phyloP scores from a whole-genome alignment of 2,329 filamentous ascomycete species.

The Penicillium sp. region DNA sequence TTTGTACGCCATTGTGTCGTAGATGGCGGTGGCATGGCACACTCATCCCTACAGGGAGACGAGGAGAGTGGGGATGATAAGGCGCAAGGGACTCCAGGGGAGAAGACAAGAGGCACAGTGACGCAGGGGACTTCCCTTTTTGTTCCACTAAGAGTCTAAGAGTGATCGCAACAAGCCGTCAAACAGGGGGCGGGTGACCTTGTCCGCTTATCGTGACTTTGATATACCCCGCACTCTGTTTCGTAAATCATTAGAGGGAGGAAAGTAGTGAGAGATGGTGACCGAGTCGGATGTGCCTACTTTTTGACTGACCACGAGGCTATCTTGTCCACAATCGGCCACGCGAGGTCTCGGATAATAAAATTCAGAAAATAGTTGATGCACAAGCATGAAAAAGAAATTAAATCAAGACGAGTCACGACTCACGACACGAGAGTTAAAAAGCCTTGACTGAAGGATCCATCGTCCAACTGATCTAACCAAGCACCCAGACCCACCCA shows the following conservation, averaged over 20 bases:
- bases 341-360: slow-evolving; percentile 2
- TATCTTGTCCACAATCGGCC: not conserved
- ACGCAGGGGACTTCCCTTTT: not conserved
- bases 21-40: not conserved
- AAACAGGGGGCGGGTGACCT: not conserved
- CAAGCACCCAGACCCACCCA: not conserved
- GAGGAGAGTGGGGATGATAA: not conserved
- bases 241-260: too few species aligned
- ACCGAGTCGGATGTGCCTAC: slow-evolving; percentile 10
- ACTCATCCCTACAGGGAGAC: not conserved
- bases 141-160: too few species aligned
- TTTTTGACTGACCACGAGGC: slow-evolving; percentile 6
- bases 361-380: too few species aligned
- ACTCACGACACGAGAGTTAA: too few species aligned
- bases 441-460: not conserved
- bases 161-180: not conserved
- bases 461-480: not conserved
- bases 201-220: not conserved
- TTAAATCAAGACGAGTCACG: too few species aligned
- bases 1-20: not conserved
- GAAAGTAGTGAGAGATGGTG: not conserved
- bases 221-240: too few species aligned
- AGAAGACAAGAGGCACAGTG: not conserved
- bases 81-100: not conserved
- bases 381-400: too few species aligned